Base-by-base conservation (phyloP, 352 stramenopile genomes). In the Phytophthora pistaciae region DNA sequence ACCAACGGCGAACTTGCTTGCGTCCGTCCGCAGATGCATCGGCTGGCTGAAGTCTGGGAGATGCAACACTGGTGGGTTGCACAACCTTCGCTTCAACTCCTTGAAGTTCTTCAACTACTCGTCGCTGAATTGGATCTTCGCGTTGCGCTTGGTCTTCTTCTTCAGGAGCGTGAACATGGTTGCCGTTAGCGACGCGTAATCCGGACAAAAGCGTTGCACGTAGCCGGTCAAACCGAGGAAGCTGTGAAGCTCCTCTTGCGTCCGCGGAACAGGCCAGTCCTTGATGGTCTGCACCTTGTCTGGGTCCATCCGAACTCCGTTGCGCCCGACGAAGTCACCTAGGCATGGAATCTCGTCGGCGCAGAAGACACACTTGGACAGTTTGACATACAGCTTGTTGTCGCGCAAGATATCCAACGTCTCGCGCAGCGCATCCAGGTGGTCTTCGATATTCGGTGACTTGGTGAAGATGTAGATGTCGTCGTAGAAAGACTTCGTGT, bases 381-480 rank as follows among this genome's bases (percentile, higher is more conserved):
- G 13, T n/a, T 63, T 69, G 7, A 63, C 54, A 10, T 59, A 63
- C 5, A 69, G 25, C 44, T 63, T 61, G 42, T 52, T 40, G 20
- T 54, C 21, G 14, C 54, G 25, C 16, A 60, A 38, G 13, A 61
- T 56, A 3, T 58, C 23, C 44, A 64, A 33, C 1, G 44, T 62
- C 18, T 62, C 59, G 13, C 44, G n/a, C 42, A 63, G 1, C 4
- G 54, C 44, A 13, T 50, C 9, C 0, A 70, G 29, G 44, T 70
- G 44, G 2, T 58, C 21, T 52, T 64, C 33, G 7, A 70, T 40
- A 1, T 53, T 31, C 13, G 11, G 21, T 1, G 53, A 46, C 44
- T 70, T 59, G 16, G 33, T 59, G 33, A 59, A 66, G 49, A 59
- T 57, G 33, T 66, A 66, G 7, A 60, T 66, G 31, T 55, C 63